A percentile compares a stretch with the other conserved stretches of the same genome.
Evolutionary conservation across 208 protist species (phyloP).

Genomic region (Wallacemonas sp.): DNA sequence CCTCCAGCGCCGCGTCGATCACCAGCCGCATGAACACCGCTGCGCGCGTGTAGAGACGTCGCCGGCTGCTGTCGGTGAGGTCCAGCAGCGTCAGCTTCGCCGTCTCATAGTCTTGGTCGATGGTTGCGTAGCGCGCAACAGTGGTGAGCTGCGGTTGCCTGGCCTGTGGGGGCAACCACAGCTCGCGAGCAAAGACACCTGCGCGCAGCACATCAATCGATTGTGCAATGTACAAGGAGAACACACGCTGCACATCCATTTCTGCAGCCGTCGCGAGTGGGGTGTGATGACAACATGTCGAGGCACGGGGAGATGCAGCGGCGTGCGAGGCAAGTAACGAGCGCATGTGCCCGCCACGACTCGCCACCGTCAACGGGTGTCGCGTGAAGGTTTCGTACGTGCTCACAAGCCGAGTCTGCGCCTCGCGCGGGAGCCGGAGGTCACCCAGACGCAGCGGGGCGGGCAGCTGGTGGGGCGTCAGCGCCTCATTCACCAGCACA

Average conservation of each 20-base stretch:
- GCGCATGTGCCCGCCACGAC: not conserved
- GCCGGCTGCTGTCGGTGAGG: not conserved
- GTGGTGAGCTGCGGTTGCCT: constrained; percentile 23
- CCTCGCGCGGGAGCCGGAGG: constrained; percentile 44
- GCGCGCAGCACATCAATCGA: constrained; percentile 23
- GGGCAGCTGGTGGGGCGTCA: constrained; percentile 50
- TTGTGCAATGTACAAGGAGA: constrained; percentile 37
- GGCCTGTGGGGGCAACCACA: not conserved
- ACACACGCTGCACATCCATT: constrained; percentile 43
- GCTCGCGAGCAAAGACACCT: not conserved
- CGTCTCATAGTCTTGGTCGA: constrained; percentile 53
- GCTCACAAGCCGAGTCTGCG: constrained; percentile 29
- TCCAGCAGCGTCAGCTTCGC: constrained; percentile 21
- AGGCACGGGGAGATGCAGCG: too few species aligned
- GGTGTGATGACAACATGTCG: not conserved
- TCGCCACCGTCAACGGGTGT: not conserved
- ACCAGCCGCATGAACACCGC: constrained; percentile 24
- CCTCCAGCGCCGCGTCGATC: constrained; percentile 21
- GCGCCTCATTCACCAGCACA: constrained; percentile 38
- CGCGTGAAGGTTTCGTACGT: constrained; percentile 28
- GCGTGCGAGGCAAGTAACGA: too few species aligned
- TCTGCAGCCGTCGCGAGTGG: constrained; percentile 29
- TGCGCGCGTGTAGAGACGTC: constrained; percentile 16
- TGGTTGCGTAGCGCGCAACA: constrained; percentile 46
- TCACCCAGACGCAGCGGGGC: constrained; percentile 58